Base-by-base conservation (phyloP, 2,329 filamentous ascomycete genomes). In the Ophiostoma ips region DNA sequence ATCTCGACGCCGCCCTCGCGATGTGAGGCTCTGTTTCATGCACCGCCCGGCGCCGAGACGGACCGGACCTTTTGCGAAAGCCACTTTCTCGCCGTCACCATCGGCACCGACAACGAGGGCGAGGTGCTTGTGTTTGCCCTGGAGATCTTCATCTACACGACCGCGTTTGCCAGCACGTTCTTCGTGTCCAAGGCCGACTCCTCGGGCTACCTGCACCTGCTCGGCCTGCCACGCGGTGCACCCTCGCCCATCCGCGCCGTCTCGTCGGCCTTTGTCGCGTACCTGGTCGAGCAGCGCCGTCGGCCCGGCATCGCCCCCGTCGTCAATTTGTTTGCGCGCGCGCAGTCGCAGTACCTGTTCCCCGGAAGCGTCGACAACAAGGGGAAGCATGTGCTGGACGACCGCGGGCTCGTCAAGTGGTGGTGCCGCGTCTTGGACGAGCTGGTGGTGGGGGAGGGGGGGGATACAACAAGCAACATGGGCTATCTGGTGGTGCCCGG, bases 131-230 rank as follows among this genome's bases (percentile, higher is more conserved):
- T 90, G 9, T 81, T 94, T 52, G 90, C 84, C 15, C 75, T 98
- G 55, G 92, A 98, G 63, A 73, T 95, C 48, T 74, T 92, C 58
- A 76, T 98, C 53, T 98, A 94, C 66, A 84, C 81, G 0, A 95
- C 89, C 0, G 76, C 77, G 43, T 76, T 77, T 58, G 76, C 87
- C 21, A 94, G 84, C 1, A 95, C 86, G 4, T 75, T 96, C 49
- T 98, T 98, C 63, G 83, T 98, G 21, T 90, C 89, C 55, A 98
- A 98, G 66, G 92, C 92, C 46, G 92, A 98, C 67, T 95, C 92
- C 10, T 95, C 90, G 0, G 92, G 94, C 21, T 94, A 87, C 62
- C 68, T 95, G 10, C 71, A 81, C 56, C 71, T 83, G 2, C 69
- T 89, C 34, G 68, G 76, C 16, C 69, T 85, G 0, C 76, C 81